These are phyloP conservation scores for Achlya hypogyna DNA, from an alignment of 352 stramenopile species.

Conservation along the genomic window DNA sequence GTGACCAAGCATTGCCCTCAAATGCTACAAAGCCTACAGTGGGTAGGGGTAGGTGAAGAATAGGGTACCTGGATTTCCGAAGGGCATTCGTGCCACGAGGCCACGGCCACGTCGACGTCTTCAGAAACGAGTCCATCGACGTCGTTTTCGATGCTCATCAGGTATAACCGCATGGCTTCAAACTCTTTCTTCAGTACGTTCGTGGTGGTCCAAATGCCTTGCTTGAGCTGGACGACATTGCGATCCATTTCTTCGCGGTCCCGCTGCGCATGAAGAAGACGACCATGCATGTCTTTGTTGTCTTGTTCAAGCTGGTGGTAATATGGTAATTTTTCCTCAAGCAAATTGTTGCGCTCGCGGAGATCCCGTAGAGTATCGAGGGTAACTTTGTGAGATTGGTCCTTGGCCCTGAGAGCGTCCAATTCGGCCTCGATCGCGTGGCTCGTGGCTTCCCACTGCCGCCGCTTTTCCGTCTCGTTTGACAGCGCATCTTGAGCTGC, in stretches of 20 bases:
- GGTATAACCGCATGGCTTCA: constrained; percentile 11
- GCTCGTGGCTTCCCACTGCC: constrained; percentile 33
- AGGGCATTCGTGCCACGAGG: constrained; percentile 19
- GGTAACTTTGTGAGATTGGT: not conserved
- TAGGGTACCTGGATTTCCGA: constrained; percentile 15
- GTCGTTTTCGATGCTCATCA: constrained; percentile 11
- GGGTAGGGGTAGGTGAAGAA: not conserved
- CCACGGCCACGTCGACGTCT: constrained; percentile 12
- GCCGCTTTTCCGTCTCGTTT: constrained; percentile 40
- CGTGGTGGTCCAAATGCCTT: constrained; percentile 16
- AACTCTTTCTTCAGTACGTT: constrained; percentile 18
- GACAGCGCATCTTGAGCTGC: constrained; percentile 31
- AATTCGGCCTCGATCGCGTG: constrained; percentile 32
- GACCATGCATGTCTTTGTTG: constrained; percentile 33
- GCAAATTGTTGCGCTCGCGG: constrained; percentile 27
- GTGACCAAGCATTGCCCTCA: constrained; percentile 5
- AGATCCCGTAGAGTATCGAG: constrained; percentile 20
- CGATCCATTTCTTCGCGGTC: constrained; percentile 26
- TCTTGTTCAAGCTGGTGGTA: constrained; percentile 43
- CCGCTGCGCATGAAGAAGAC: constrained; percentile 35
- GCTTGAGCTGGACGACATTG: constrained; percentile 13
- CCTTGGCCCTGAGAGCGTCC: constrained; percentile 27
- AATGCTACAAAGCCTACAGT: constrained; percentile 1
- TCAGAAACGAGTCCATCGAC: constrained; percentile 5
- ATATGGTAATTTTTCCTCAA: constrained; percentile 29